These are phyloP conservation scores for Pinus tabuliformis DNA, from an alignment of 75 land plant genomes.

Conservation along the genomic window DNA sequence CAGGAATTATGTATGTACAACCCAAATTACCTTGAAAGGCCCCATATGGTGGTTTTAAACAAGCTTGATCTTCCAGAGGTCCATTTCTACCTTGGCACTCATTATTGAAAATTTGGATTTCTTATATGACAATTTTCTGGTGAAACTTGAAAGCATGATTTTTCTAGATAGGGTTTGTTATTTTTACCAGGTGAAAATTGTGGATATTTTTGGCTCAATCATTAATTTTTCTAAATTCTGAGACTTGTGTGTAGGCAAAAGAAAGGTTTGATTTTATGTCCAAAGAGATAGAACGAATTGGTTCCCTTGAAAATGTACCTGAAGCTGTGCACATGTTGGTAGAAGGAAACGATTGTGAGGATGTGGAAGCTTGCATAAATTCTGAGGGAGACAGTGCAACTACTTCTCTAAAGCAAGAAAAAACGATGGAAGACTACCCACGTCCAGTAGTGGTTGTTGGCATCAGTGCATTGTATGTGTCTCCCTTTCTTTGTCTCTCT, in stretches of 20 bases:
- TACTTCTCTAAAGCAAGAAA: slow-evolving; percentile 23
- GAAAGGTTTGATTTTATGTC: slow-evolving; percentile 49
- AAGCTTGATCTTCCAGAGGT: slow-evolving; percentile 90
- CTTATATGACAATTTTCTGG: background rate
- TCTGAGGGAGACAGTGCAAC: background rate
- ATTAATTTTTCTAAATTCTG: background rate
- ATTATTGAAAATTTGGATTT: background rate
- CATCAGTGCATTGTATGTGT: slow-evolving; percentile 77
- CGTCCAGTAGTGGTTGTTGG: slow-evolving; percentile 81
- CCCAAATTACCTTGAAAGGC: slow-evolving; percentile 84
- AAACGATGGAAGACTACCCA: slow-evolving; percentile 71
- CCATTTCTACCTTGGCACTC: background rate
- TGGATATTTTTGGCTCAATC: no score
- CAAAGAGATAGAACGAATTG: slow-evolving; percentile 54
- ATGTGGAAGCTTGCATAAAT: background rate
- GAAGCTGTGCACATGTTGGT: slow-evolving; percentile 3
- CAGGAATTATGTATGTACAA: slow-evolving; percentile 98
- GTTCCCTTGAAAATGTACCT: slow-evolving; percentile 11
- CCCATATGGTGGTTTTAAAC: slow-evolving; percentile 88
- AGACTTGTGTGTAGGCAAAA: slow-evolving; percentile 48
- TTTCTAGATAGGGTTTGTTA: background rate
- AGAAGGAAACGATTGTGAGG: background rate
- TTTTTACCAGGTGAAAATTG: no score
- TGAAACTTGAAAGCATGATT: background rate
- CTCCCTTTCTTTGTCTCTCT: background rate